Evolutionary conservation across 1,284 basidiomycete genomes (phyloP).

Genomic region (Coniferiporia sulphurascens): DNA sequence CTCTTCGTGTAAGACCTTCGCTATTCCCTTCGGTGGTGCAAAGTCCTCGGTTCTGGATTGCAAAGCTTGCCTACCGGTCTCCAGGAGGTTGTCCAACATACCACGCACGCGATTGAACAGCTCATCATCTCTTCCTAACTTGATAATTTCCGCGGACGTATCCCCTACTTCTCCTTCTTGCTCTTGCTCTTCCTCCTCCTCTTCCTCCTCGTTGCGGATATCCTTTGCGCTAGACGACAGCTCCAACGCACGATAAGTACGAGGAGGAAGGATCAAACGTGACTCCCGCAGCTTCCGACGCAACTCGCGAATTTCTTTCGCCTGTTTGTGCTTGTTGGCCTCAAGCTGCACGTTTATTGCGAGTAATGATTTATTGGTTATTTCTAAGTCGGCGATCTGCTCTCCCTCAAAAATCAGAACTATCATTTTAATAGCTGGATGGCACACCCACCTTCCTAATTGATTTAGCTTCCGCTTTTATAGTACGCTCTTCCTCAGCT

Average conservation of each 20-base stretch:
- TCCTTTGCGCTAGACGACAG: conserved; percentile 33
- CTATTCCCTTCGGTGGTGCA: conserved; percentile 35
- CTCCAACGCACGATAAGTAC: conserved; percentile 50
- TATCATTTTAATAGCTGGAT: background rate
- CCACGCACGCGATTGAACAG: conserved; percentile 53
- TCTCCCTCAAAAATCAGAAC: background rate
- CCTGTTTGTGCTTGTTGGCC: conserved; percentile 68
- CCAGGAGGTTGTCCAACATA: conserved; percentile 60
- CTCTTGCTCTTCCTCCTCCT: conserved; percentile 37
- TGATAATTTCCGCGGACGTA: conserved; percentile 13
- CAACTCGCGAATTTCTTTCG: conserved; percentile 73
- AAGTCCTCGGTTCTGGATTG: conserved; percentile 51
- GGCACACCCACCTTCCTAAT: conserved; percentile 59
- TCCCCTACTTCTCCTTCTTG: conserved; percentile 31
- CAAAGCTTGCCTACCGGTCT: conserved; percentile 57
- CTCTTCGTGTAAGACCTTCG: conserved; percentile 68
- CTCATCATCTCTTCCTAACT: conserved; percentile 42
- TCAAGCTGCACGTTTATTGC: conserved; percentile 73
- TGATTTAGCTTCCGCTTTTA: conserved; percentile 66
- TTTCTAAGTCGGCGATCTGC: conserved; percentile 80
- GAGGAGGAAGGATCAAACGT: conserved; percentile 68
- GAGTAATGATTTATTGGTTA: conserved; percentile 73
- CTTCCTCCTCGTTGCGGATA: conserved; percentile 39
- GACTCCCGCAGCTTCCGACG: conserved; percentile 73
- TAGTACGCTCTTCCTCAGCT: conserved; percentile 46